A percentile compares a stretch with the other conserved stretches of the same genome.
Conservation (phyloP, 1,284 basidiomycete genomes). For the Irpex sp. region DNA sequence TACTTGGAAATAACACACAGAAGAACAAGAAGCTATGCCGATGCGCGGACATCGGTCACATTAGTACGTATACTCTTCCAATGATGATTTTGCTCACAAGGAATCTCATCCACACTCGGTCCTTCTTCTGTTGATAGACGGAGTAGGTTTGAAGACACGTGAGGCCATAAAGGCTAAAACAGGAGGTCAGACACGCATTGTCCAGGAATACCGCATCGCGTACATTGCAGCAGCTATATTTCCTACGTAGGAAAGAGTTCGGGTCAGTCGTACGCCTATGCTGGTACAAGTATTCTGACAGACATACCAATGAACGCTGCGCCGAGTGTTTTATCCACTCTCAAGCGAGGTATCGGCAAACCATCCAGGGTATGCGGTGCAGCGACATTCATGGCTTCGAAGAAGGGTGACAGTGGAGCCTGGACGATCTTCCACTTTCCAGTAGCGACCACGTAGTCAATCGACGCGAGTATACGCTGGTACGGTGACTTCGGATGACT, state of each 20-base stretch:
- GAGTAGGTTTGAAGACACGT: conserved; percentile 1
- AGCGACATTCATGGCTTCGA: not conserved
- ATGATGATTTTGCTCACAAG: not conserved
- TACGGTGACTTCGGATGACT: not conserved
- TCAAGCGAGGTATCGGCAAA: not conserved
- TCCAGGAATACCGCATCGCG: not conserved
- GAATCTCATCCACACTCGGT: not conserved
- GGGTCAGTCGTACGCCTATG: not conserved
- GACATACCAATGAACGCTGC: conserved; percentile 1
- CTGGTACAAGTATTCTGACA: not conserved
- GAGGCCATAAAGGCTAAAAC: not conserved
- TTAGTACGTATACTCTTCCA: not conserved
- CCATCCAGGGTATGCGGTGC: not conserved
- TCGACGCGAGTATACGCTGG: too few relatives aligned
- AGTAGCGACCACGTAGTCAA: not conserved
- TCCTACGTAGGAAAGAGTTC: not conserved
- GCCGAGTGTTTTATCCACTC: not conserved
- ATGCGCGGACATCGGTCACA: not conserved
- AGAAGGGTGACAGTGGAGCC: too few relatives aligned
- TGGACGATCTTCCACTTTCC: not conserved
- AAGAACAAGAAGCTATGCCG: not conserved
- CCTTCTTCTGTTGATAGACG: conserved; percentile 1
- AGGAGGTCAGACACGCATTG: not conserved
- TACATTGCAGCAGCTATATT: not conserved
- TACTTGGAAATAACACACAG: not conserved